Conservation (phyloP, 768 basidiomycete species). For the Lactifluus pinguis region DNA sequence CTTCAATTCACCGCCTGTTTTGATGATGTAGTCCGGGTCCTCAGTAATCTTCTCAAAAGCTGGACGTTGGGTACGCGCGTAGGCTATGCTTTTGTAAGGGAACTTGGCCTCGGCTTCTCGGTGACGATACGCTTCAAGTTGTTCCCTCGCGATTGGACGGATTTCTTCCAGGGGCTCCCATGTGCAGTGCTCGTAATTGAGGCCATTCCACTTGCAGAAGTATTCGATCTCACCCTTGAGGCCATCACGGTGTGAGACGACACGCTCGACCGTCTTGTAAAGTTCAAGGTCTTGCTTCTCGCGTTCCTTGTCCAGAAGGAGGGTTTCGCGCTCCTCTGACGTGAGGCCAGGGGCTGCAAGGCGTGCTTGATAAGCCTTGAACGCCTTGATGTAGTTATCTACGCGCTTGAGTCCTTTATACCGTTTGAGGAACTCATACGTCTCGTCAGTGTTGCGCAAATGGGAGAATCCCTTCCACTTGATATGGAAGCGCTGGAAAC, state of each 20-base stretch:
- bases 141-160: conserved; percentile 61
- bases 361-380: conserved; percentile 63
- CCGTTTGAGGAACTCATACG: conserved; percentile 89
- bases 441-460: conserved; percentile 98
- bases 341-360: conserved; percentile 57
- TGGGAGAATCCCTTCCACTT: conserved; percentile 99
- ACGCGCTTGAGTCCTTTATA: conserved; percentile 95
- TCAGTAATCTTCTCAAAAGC: conserved; percentile 72
- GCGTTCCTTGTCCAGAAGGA: conserved; percentile 85
- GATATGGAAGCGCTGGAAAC: conserved; percentile 84
- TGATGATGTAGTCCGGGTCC: conserved; percentile 77
- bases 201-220: conserved; percentile 94
- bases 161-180: conserved; percentile 88
- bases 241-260: conserved; percentile 69
- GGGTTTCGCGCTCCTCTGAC: conserved; percentile 82
- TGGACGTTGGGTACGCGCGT: conserved; percentile 62
- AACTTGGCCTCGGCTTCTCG: conserved; percentile 74
- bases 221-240: conserved; percentile 60
- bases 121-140: conserved; percentile 69
- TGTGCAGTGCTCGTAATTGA: conserved; percentile 91
- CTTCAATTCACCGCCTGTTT: conserved; percentile 80
- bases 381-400: conserved; percentile 96
- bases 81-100: conserved; percentile 73
- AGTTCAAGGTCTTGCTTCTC: conserved; percentile 86
- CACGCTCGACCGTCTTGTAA: conserved; percentile 85